Conservation (phyloP, 441 rosid genomes). For the Adansonia grandidieri region DNA sequence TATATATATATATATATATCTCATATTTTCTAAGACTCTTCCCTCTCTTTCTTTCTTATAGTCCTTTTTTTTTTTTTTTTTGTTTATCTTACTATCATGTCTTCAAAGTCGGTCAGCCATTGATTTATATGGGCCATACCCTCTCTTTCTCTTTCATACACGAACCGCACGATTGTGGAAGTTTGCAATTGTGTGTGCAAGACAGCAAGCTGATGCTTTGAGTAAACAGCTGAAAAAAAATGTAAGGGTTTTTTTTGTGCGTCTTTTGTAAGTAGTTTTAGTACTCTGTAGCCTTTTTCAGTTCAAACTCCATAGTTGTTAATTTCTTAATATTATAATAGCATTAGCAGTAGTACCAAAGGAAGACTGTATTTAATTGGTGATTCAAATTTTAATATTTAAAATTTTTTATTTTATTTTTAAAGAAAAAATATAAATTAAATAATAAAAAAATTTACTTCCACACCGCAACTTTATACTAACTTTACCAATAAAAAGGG, state of each 20-base stretch:
- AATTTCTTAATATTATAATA: neutral
- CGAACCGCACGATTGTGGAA: slow-evolving; percentile 20
- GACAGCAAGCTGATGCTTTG: slow-evolving; percentile 23
- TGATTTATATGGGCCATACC: slow-evolving; percentile 41
- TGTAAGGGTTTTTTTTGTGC: slow-evolving; percentile 38
- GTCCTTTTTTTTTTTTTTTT: neutral
- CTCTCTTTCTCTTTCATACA: slow-evolving; percentile 2
- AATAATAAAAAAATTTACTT: neutral
- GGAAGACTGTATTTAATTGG: too few relatives aligned
- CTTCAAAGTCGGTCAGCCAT: slow-evolving; percentile 43
- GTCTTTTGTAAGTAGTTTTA: slow-evolving; percentile 15
- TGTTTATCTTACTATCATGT: neutral
- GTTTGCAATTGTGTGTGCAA: slow-evolving; percentile 16
- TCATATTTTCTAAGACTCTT: slow-evolving; percentile 21
- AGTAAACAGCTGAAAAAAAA: slow-evolving; percentile 40
- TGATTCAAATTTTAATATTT: too few relatives aligned
- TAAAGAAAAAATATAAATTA: neutral
- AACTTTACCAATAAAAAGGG: neutral
- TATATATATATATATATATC: neutral
- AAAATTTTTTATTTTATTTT: too few relatives aligned
- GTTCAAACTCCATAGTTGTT: slow-evolving; percentile 34
- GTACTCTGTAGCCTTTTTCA: slow-evolving; percentile 18
- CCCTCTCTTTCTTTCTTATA: slow-evolving; percentile 27
- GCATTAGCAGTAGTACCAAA: neutral
- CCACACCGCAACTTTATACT: neutral